Percentiles rank a stretch among this genome's conserved stretches.
Evolutionary conservation across 140 eudicot genomes (phyloP).

Genomic region (Oenanthe javanica): DNA sequence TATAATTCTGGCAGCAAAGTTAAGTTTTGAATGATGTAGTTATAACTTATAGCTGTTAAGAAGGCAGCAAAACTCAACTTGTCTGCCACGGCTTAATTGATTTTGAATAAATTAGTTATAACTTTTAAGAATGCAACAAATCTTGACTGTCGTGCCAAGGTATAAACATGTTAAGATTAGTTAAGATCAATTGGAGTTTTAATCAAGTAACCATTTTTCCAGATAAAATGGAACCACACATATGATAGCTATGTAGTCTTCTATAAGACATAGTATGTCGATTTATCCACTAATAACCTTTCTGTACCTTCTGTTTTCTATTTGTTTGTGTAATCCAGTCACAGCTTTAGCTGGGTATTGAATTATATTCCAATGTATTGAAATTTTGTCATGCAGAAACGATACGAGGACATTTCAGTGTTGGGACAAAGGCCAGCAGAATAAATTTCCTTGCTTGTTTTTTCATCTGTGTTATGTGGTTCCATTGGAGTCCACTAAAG

Average conservation of each 20-base stretch:
- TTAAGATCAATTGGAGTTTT: not conserved
- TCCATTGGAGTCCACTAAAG: not conserved
- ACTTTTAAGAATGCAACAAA: no score
- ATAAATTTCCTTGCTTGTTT: slow-evolving; percentile 6
- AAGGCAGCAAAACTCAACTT: no score
- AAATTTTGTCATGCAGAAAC: slow-evolving; percentile 47
- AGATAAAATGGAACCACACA: no score
- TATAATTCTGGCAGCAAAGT: not conserved
- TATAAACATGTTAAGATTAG: not conserved
- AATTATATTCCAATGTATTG: slow-evolving; percentile 1
- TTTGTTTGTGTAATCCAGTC: no score
- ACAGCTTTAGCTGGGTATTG: no score
- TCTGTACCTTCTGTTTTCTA: no score
- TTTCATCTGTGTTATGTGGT: not conserved
- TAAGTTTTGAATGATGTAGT: no score
- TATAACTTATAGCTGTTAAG: no score
- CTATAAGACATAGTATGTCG: not conserved
- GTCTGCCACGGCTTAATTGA: no score
- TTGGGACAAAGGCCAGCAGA: slow-evolving; percentile 77
- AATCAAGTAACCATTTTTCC: not conserved
- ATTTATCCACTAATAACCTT: no score
- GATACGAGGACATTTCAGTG: slow-evolving; percentile 77
- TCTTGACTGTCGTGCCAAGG: not conserved
- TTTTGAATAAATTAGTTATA: no score
- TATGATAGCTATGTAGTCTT: not conserved